Base-by-base conservation (phyloP, 352 stramenopile genomes). In the Phytophthora colocasiae region DNA sequence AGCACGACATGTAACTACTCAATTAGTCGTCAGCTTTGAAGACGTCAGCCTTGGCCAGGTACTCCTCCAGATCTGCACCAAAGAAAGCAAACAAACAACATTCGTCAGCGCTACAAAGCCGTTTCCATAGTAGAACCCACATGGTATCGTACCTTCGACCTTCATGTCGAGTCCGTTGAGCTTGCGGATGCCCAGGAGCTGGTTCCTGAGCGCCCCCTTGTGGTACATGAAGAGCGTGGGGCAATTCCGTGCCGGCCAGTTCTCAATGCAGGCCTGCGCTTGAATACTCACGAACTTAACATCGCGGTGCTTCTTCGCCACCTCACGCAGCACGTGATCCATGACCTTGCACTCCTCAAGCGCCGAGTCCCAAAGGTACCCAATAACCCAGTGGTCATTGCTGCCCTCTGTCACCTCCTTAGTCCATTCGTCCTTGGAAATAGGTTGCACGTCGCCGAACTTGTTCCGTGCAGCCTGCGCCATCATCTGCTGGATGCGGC, bases 211-310 rank as follows among this genome's bases (percentile, higher is more conserved):
- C 19, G 77, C 65, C 10, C 91, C 90, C 53, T 98, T 89, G 58
- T 94, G 77, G 79, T 98, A 98, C 79, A 98, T 91, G 70, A 98
- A 98, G 29, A 98, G 78, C 45, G 92, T 97, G 27, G 93, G 93
- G 66, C 96, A 92, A 78, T 98, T 98, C 48, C 80, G 73, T 31
- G 88, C 58, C 26, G 93, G 93, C 92, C 91, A 98, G 72, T 98
- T 98, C 72, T 98, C 91, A 46, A 98, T 92, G 27, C 87, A 95
- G 7, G 89, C 82, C 56, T 93, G 89, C 29, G 87, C 91, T 57
- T 95, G 88, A 63, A 98, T 98, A 66, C 90, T 96, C 56, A 98
- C 89, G 56, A 98, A 97, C 74, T 98, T 98, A 59, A 98, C 80
- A 58, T 96, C 89, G 55, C 83, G 84, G 68, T 98, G 91, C 55